These are phyloP conservation scores for Daldinia loculata DNA, from an alignment of 495 filamentous ascomycete species.

Conservation along the genomic window DNA sequence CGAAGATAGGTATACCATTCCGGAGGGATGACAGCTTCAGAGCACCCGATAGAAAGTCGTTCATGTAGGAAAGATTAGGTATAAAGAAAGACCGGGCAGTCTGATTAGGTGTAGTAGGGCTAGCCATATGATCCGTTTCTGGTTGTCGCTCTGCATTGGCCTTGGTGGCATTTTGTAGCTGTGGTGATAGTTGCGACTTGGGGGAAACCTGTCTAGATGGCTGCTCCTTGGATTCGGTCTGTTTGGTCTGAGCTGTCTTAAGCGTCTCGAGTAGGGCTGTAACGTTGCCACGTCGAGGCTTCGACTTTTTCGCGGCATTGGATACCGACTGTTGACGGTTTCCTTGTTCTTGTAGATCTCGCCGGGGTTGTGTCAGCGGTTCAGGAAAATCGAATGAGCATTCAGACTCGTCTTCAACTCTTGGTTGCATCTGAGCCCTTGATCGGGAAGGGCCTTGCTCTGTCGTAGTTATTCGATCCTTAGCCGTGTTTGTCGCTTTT, in stretches of 20 bases:
- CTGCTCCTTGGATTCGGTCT: conserved; percentile 33
- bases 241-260: conserved; percentile 40
- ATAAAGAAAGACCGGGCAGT: conserved; percentile 57
- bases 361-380: conserved; percentile 13
- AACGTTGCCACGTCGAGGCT: conserved; percentile 38
- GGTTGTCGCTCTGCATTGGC: conserved; percentile 28
- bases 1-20: conserved; percentile 58
- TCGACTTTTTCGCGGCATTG: conserved; percentile 23
- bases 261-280: conserved; percentile 45
- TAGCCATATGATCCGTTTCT: conserved; percentile 1
- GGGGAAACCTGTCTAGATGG: conserved; percentile 39
- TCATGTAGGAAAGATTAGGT: conserved; percentile 55
- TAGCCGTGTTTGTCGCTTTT: conserved; percentile 22
- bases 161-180: conserved; percentile 33
- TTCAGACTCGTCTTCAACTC: conserved; percentile 56
- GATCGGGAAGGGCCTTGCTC: conserved; percentile 42
- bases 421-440: conserved; percentile 55
- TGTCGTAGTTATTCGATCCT: conserved; percentile 41
- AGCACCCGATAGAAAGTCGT: conserved; percentile 57
- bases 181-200: conserved; percentile 19
- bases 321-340: conserved; percentile 17
- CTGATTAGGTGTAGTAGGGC: conserved; percentile 43
- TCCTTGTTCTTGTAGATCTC: conserved; percentile 45
- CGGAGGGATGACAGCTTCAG: conserved; percentile 54
- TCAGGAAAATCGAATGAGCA: conserved; percentile 51